These are phyloP conservation scores for Skeletonema grethae DNA, from an alignment of 108 stramenopile genomes.

Conservation along the genomic window DNA sequence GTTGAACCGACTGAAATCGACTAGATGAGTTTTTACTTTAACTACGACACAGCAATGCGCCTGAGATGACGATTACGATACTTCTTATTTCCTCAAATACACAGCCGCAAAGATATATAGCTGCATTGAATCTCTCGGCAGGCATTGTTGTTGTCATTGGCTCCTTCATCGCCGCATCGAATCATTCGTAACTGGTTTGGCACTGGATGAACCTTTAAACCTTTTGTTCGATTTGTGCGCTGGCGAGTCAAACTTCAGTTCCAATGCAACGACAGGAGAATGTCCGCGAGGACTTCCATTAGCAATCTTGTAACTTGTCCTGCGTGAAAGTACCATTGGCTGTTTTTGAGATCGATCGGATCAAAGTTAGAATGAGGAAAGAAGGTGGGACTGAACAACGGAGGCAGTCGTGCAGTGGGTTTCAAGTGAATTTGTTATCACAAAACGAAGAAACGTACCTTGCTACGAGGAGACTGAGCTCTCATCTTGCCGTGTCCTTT, in stretches of 20 bases:
- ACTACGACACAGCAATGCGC: too few relatives aligned
- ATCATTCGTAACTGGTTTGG: neutral
- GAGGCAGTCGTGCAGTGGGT: too few relatives aligned
- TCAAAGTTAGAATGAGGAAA: neutral
- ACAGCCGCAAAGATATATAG: too few relatives aligned
- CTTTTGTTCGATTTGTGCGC: neutral
- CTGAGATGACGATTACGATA: too few relatives aligned
- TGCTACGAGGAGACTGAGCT: neutral
- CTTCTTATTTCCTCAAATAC: too few relatives aligned
- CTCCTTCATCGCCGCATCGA: too few relatives aligned
- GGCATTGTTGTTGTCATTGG: too few relatives aligned
- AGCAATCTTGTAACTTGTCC: slow-evolving; percentile 24
- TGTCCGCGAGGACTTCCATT: slow-evolving; percentile 7
- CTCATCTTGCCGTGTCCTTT: neutral
- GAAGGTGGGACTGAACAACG: neutral
- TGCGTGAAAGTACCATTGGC: slow-evolving; percentile 28
- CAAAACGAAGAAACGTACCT: neutral
- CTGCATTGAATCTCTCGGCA: too few relatives aligned
- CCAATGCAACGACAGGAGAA: slow-evolving; percentile 12
- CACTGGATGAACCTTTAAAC: neutral
- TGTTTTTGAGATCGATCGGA: neutral
- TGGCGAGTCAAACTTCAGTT: slow-evolving; percentile 13
- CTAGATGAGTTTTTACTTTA: too few relatives aligned
- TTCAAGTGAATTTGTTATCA: too few relatives aligned
- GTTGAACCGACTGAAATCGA: too few relatives aligned